phyloP scores from a whole-genome alignment of 2,329 filamentous ascomycete genomes.

The Fusarium miscanthi region DNA sequence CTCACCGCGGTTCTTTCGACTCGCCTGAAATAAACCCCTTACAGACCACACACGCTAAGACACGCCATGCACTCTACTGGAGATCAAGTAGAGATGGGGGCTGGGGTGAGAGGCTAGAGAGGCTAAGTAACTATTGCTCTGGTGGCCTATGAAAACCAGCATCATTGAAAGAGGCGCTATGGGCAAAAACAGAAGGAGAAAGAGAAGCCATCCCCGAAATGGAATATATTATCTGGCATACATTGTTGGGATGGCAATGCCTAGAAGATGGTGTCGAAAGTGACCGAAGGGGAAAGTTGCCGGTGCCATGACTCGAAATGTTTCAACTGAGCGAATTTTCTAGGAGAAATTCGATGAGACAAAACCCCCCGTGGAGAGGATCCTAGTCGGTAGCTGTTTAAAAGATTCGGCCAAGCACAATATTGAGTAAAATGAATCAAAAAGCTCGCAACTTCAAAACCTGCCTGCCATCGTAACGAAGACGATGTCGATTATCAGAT shows the following conservation, averaged over 20 bases:
- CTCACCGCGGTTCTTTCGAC: neutral
- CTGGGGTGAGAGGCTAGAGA: slow-evolving; percentile 4
- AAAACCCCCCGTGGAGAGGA: neutral
- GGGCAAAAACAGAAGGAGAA: slow-evolving; percentile 19
- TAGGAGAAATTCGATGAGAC: neutral
- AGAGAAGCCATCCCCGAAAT: slow-evolving; percentile 1
- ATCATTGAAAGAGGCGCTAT: neutral
- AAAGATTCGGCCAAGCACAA: neutral
- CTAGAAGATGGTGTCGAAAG: neutral
- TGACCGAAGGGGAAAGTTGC: slow-evolving; percentile 4
- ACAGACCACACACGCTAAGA: slow-evolving; percentile 18
- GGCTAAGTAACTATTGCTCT: slow-evolving; percentile 15
- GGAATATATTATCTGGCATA: neutral
- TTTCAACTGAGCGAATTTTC: slow-evolving; percentile 12
- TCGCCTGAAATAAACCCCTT: slow-evolving; percentile 10
- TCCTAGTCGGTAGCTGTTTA: neutral
- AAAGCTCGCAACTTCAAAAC: neutral
- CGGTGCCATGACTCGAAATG: slow-evolving; percentile 25
- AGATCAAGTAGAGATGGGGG: slow-evolving; percentile 1
- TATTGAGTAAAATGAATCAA: neutral
- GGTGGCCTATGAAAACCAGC: slow-evolving; percentile 5
- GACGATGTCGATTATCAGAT: neutral
- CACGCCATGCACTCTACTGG: slow-evolving; percentile 13
- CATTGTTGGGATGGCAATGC: slow-evolving; percentile 1
- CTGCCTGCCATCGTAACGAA: neutral